A percentile compares a stretch with the other conserved stretches of the same genome.
phyloP scores from a whole-genome alignment of 352 stramenopile species.

The Thalassiosira mediterranea region DNA sequence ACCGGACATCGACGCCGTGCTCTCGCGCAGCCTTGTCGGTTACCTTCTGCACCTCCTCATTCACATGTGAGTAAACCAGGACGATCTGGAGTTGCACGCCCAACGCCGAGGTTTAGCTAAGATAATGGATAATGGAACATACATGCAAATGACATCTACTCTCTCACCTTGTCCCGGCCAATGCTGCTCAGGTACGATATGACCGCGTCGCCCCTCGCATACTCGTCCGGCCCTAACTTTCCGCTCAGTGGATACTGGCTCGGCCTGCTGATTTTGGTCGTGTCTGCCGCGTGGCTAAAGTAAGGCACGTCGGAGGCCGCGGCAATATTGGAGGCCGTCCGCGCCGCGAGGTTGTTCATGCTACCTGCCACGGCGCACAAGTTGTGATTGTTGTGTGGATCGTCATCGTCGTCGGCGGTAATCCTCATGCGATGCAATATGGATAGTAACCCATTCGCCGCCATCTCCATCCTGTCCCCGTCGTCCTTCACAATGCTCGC shows the following conservation, averaged over 20 bases:
- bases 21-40: background rate
- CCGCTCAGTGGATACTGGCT: conserved; percentile 4
- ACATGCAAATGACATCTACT: background rate
- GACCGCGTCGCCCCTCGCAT: conserved; percentile 7
- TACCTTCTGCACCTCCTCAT: conserved; percentile 11
- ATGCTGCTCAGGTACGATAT: conserved; percentile 5
- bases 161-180: background rate
- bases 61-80: conserved; percentile 4
- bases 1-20: background rate
- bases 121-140: background rate
- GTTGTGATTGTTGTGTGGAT: background rate
- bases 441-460: background rate
- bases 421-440: background rate
- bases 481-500: background rate
- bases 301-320: conserved; percentile 6
- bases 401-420: background rate
- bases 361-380: conserved; percentile 5
- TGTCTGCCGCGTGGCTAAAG: conserved; percentile 7
- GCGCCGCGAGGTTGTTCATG: background rate
- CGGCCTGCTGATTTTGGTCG: conserved; percentile 13
- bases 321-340: background rate
- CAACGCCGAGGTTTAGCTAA: background rate
- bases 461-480: background rate
- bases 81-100: conserved; percentile 6
- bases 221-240: conserved; percentile 3